These are phyloP conservation scores for Mesembryanthemum crystallinum DNA, from an alignment of 148 eudicot genomes.

Conservation along the genomic window DNA sequence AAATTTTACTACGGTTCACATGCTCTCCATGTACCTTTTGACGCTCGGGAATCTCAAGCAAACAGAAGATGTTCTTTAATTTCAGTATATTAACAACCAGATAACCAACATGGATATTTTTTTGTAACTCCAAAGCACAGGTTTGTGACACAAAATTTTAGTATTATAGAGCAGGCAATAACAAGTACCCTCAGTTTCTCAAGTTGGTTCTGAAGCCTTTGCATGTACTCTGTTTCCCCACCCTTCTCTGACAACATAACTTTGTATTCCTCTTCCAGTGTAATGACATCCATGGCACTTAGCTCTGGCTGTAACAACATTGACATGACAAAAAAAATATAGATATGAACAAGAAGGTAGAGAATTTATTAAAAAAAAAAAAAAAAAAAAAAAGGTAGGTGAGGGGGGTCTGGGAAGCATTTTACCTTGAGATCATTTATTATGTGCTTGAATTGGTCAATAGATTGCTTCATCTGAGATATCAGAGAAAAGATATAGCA, in stretches of 20 bases:
- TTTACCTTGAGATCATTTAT: slow-evolving; percentile 54
- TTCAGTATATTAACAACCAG: not conserved
- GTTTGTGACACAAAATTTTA: not conserved
- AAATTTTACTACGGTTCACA: not conserved
- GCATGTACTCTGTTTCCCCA: slow-evolving; percentile 62
- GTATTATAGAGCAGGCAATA: not conserved
- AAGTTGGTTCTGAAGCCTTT: slow-evolving; percentile 57
- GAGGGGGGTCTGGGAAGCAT: not conserved
- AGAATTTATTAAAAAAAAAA: not conserved
- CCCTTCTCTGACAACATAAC: slow-evolving; percentile 65
- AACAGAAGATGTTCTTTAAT: not conserved
- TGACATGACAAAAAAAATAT: not conserved
- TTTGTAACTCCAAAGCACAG: not conserved
- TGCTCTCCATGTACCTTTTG: not conserved
- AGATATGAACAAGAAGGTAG: no score
- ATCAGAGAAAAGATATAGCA: slow-evolving; percentile 13
- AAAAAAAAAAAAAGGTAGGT: not conserved
- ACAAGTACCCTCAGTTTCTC: slow-evolving; percentile 55
- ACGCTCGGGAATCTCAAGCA: not conserved
- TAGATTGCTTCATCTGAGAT: slow-evolving; percentile 56
- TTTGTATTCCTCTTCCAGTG: slow-evolving; percentile 65
- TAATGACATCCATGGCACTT: slow-evolving; percentile 38
- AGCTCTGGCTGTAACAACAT: slow-evolving; percentile 55
- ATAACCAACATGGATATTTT: not conserved
- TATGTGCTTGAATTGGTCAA: slow-evolving; percentile 45